Percentiles rank a stretch among this genome's conserved stretches.
These are phyloP conservation scores for Hordeum pubiflorum DNA, from an alignment of 202 grass and related monocot genomes.

Conservation along the genomic window DNA sequence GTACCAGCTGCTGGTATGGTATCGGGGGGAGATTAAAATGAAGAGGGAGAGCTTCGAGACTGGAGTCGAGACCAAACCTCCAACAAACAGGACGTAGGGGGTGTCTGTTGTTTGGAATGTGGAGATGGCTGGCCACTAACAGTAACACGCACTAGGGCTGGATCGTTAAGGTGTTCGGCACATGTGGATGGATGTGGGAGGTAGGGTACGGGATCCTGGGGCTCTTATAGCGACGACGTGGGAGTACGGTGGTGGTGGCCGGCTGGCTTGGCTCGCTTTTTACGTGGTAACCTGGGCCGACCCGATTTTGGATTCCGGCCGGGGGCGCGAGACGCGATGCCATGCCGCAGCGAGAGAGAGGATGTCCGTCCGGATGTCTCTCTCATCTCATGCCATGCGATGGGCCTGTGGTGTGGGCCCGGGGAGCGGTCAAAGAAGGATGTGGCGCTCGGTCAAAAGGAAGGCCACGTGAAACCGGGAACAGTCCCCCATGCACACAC, in stretches of 20 bases:
- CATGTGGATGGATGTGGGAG: conserved; percentile 21
- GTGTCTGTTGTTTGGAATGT: conserved; percentile 9
- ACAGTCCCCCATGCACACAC: conserved; percentile 62
- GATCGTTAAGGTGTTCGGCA: background rate
- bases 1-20: background rate
- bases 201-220: conserved; percentile 24
- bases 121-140: conserved; percentile 5
- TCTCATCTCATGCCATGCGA: background rate
- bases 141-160: background rate
- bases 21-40: background rate
- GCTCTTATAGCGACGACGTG: conserved; percentile 53
- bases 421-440: conserved; percentile 33
- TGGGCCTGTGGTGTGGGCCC: no score
- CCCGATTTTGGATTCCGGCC: conserved; percentile 31
- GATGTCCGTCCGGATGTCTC: background rate
- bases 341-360: background rate
- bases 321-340: conserved; percentile 27
- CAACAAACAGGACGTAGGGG: background rate
- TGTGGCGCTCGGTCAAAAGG: conserved; percentile 59
- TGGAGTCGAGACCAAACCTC: background rate
- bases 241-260: background rate
- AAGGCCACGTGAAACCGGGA: conserved; percentile 63
- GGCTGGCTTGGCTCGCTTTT: conserved; percentile 5
- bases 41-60: conserved; percentile 1
- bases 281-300: conserved; percentile 6